Evolutionary conservation across 2,329 filamentous ascomycete genomes (phyloP), one percentile per base, ranked within the genome.

Genomic region (Bipolaris sorokiniana): DNA sequence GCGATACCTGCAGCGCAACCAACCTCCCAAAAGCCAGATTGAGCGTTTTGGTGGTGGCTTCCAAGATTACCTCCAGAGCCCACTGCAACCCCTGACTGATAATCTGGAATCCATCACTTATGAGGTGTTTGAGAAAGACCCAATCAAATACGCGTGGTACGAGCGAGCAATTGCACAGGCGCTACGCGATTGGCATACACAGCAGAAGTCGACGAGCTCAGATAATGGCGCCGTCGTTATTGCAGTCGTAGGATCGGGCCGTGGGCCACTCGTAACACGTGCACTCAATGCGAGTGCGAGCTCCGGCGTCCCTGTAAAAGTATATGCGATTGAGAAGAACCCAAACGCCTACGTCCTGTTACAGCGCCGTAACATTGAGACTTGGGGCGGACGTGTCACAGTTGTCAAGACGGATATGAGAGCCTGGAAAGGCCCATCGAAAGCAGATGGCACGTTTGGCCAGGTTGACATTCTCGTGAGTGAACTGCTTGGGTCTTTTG

Each of bases 361-460:
- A 2, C 87, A 97, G 60, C 85, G 91, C 22, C 92, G 96, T 72
- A 98, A 98, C 71, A 83, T 88, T 62, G 86, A 84, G 16, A 73
- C 78, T n/a, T 99, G 95, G 95, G 84, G 82, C 55, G 87, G 88
- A 20, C 84, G 84, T 51, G 94, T 97, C 18, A 93, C 88, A 1
- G 86, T 99, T 31, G 89, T 98, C 63, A 96, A 97, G 79, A 96
- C 92, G 0, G 95, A 99, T 75, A 99, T 99, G 95, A 88, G 95
- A 47, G 89, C 89, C 58, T 99, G 96, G 96, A 90, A 90, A 69
- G 96, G 96, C 0, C 94, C 94, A 1, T 73, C 85, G 0, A 70
- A 83, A 16, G 78, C 80, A 40, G 77, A 80, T 3, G 80, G 82
- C 13, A 78, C 82, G 5, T 79, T 86, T 63, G 84, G 85, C 65